Conservation (phyloP, 2,329 filamentous ascomycete species). For the Cercospora janseana region DNA sequence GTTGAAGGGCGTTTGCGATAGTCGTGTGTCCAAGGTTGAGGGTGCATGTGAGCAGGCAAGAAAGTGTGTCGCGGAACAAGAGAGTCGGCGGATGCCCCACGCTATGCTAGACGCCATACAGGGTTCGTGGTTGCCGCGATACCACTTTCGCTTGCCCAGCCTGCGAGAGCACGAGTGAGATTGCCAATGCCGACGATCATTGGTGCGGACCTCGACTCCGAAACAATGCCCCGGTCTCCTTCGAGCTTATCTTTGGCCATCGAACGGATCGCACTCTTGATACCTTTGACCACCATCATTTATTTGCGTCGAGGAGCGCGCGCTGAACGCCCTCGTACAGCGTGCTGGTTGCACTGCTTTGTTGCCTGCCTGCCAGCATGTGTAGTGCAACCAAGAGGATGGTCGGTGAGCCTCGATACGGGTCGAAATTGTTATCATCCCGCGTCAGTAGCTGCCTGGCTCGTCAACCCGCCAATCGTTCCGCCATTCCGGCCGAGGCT, state of each 20-base stretch:
- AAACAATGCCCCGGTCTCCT: neutral
- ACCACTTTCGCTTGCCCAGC: constrained; percentile 6
- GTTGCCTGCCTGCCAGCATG: too few relatives aligned
- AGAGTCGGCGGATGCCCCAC: constrained; percentile 16
- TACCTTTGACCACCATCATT: too few relatives aligned
- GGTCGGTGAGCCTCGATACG: too few relatives aligned
- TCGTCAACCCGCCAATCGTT: neutral
- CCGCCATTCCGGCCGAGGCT: constrained; percentile 1
- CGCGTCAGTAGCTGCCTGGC: constrained; percentile 2
- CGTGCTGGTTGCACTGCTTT: too few relatives aligned
- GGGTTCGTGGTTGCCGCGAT: constrained; percentile 16
- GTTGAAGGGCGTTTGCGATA: constrained; percentile 17
- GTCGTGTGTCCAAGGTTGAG: constrained; percentile 7
- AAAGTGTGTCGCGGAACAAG: constrained; percentile 15
- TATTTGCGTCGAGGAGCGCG: too few relatives aligned
- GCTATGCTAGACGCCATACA: constrained; percentile 12
- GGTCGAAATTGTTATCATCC: neutral
- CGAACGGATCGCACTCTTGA: too few relatives aligned
- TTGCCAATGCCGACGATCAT: neutral
- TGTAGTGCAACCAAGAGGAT: too few relatives aligned
- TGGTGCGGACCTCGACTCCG: constrained; percentile 10
- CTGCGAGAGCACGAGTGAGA: constrained; percentile 3
- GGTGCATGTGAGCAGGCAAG: constrained; percentile 11
- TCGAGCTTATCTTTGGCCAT: too few relatives aligned
- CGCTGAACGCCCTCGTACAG: too few relatives aligned